Evolutionary conservation across 495 filamentous ascomycete species (phyloP), one percentile per base, ranked within the genome.

Genomic region (Xeromyces bisporus): DNA sequence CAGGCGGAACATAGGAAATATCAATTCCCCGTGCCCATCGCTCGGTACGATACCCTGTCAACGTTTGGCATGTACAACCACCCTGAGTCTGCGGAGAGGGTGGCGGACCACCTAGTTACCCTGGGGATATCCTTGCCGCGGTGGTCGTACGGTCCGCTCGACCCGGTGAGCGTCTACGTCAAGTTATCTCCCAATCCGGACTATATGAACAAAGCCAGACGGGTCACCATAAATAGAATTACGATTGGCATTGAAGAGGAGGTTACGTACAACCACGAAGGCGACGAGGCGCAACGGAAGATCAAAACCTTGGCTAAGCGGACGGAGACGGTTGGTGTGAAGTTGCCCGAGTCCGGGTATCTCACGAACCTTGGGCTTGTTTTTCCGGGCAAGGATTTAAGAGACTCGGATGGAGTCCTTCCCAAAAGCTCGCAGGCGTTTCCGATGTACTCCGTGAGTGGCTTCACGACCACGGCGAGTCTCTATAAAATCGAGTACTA

Each of bases 21-120:
- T 45, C 55, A 76, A 5, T 93, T 93, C 39, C 86, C 89, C 1
- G 80, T 96, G 1, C 91, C 89, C 8, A 72, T 97, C 38, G 68
- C 75, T 38, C 69, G 89, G 40, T 97, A 94, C 56, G 89, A 97
- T 52, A 97, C 85, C 2, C 62, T 97, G 17, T 94, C 86, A 14
- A 96, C 89, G 18, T 97, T 96, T 55, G 91, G 89, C 50, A 97
- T 97, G 89, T 97, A 94, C 58, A 94, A 96, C 56, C 75, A 84
- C 16, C 89, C 84, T 7, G 89, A 94, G 51, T 75, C 72, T 31
- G 80, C 80, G 29, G 80, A 92, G 38, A 69, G 69, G 31, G 76
- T 85, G 32, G 68, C 80, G 23, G 89, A 97, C 53, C 86, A 92
- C 48, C 56, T 96, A 32, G 86, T 97, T 25, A 92, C 83, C 10